These are phyloP conservation scores for Gossypium ekmanianum DNA, from an alignment of 345 rosid genomes.

Conservation along the genomic window DNA sequence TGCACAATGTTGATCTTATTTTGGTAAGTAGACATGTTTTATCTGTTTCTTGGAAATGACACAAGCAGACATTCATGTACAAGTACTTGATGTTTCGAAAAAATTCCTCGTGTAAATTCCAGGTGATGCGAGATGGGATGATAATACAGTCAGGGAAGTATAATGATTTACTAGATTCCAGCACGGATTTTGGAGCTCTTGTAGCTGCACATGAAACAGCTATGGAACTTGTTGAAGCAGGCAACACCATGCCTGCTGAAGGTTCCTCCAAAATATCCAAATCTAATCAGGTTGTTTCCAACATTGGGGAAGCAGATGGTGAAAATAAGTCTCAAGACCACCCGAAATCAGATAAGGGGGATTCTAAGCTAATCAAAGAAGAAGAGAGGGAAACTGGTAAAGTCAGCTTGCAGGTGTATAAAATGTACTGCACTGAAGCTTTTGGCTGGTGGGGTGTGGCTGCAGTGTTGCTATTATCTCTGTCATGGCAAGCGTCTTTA, in stretches of 20 bases:
- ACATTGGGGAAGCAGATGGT: slow-evolving; percentile 40
- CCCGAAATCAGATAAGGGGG: slow-evolving; percentile 42
- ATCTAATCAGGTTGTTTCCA: slow-evolving; percentile 31
- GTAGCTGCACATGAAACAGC: slow-evolving; percentile 85
- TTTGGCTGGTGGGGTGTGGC: slow-evolving; percentile 89
- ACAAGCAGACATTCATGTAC: not conserved
- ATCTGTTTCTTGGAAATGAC: not conserved
- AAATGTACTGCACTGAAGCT: slow-evolving; percentile 73
- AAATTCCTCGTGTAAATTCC: slow-evolving; percentile 9
- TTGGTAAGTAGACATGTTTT: slow-evolving; percentile 35
- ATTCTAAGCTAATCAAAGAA: slow-evolving; percentile 73
- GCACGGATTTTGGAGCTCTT: slow-evolving; percentile 66
- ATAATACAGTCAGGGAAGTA: slow-evolving; percentile 88
- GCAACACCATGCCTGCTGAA: slow-evolving; percentile 23
- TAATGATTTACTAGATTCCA: slow-evolving; percentile 45
- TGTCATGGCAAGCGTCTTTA: slow-evolving; percentile 67
- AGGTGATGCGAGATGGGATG: slow-evolving; percentile 94
- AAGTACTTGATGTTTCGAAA: not conserved
- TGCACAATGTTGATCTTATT: slow-evolving; percentile 81
- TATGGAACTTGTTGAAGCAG: slow-evolving; percentile 79
- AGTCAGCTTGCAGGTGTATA: slow-evolving; percentile 68
- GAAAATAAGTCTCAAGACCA: slow-evolving; percentile 43
- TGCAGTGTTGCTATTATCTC: slow-evolving; percentile 50
- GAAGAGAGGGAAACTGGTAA: slow-evolving; percentile 83
- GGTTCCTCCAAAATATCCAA: slow-evolving; percentile 39